Conservation (phyloP, 2,329 filamentous ascomycete species). For the Pseudopyrenochaeta lycopersici region DNA sequence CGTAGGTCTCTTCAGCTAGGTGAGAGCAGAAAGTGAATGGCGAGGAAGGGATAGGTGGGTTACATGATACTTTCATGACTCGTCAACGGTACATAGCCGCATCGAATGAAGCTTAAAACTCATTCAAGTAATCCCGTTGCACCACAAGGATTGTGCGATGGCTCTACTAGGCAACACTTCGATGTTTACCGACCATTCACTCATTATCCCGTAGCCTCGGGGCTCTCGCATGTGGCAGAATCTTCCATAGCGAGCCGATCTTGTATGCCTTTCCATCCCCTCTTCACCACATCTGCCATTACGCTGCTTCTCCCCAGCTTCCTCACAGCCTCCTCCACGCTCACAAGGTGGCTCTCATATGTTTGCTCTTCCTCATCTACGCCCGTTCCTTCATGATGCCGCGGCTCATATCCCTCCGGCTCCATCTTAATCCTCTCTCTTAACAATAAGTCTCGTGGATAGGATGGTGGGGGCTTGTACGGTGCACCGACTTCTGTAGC, state of each 20-base stretch:
- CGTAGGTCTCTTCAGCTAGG: too few species aligned
- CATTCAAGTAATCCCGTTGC: too few species aligned
- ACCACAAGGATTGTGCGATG: too few species aligned
- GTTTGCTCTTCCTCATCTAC: constrained; percentile 58
- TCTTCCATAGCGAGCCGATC: constrained; percentile 43
- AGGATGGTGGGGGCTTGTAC: constrained; percentile 52
- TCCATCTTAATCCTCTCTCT: constrained; percentile 51
- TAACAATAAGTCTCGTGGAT: constrained; percentile 47
- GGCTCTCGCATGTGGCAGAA: constrained; percentile 27
- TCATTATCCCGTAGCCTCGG: constrained; percentile 19
- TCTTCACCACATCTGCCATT: constrained; percentile 57
- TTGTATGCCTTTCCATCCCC: constrained; percentile 56
- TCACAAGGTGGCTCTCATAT: constrained; percentile 55
- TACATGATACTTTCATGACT: too few species aligned
- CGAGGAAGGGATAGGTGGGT: too few species aligned
- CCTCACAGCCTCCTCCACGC: constrained; percentile 53
- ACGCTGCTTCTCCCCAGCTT: constrained; percentile 51
- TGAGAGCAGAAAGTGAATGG: too few species aligned
- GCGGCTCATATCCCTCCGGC: constrained; percentile 54
- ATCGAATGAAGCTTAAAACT: too few species aligned
- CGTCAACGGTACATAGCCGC: too few species aligned
- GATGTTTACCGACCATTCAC: too few species aligned
- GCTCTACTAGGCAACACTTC: too few species aligned
- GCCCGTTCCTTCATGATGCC: constrained; percentile 57
- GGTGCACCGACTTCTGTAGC: constrained; percentile 29